These are phyloP conservation scores for Suhomyces sp. DNA, from an alignment of 805 yeast species.

Conservation along the genomic window DNA sequence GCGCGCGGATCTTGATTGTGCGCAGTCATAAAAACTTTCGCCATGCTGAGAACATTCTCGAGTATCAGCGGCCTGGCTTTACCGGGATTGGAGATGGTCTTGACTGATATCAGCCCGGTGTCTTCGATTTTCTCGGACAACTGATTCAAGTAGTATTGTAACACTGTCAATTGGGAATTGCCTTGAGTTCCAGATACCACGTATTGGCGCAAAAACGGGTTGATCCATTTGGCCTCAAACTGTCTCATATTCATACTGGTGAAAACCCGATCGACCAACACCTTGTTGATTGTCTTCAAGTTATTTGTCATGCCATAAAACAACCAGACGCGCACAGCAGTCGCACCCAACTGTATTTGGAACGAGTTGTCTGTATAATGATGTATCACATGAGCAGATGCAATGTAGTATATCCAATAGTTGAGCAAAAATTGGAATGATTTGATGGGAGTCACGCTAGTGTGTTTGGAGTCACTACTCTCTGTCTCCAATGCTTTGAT, in stretches of 20 bases:
- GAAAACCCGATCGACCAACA: constrained; percentile 5
- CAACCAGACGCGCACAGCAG: constrained; percentile 8
- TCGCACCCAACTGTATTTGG: background rate
- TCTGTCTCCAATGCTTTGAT: constrained; percentile 8
- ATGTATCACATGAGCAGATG: constrained; percentile 1
- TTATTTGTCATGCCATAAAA: constrained; percentile 12
- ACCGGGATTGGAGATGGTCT: background rate
- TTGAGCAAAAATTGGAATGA: constrained; percentile 12
- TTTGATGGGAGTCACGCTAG: background rate
- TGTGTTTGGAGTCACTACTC: background rate
- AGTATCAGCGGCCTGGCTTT: background rate
- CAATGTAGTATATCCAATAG: constrained; percentile 15
- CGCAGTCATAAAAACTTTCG: background rate
- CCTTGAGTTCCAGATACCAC: background rate
- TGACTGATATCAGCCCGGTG: background rate
- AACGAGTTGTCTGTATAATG: background rate
- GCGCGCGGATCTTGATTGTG: no score
- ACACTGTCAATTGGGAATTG: background rate
- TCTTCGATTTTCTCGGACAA: constrained; percentile 1
- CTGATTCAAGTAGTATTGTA: background rate
- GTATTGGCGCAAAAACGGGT: constrained; percentile 7
- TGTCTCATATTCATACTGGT: constrained; percentile 1
- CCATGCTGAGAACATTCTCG: background rate
- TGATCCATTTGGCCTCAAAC: constrained; percentile 4
- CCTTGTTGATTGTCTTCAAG: constrained; percentile 6